phyloP scores from a whole-genome alignment of 2,329 filamentous ascomycete species.

The Penicillium sp. region DNA sequence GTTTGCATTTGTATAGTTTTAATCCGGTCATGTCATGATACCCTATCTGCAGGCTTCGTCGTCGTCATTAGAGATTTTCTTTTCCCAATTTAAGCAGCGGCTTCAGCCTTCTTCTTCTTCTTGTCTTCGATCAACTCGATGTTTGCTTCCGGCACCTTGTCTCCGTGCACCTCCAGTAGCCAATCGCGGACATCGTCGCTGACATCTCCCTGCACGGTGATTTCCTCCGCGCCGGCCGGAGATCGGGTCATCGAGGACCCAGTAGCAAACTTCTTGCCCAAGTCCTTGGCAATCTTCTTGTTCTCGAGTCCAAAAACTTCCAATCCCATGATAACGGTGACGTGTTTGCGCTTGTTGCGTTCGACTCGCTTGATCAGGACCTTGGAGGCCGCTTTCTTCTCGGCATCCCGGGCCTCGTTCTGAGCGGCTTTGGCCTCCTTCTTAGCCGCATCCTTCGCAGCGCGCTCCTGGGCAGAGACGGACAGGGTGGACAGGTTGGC shows the following conservation, averaged over 20 bases:
- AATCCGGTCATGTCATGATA: slow-evolving; percentile 26
- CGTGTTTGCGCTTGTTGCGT: slow-evolving; percentile 95
- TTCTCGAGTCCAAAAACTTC: slow-evolving; percentile 89
- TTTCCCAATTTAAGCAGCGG: not conserved
- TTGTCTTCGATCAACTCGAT: slow-evolving; percentile 94
- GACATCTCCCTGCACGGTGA: slow-evolving; percentile 95
- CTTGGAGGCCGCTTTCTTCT: slow-evolving; percentile 77
- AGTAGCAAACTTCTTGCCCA: slow-evolving; percentile 98
- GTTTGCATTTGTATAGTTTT: slow-evolving; percentile 12
- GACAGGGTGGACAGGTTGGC: slow-evolving; percentile 83
- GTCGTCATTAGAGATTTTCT: slow-evolving; percentile 11
- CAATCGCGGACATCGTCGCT: slow-evolving; percentile 94
- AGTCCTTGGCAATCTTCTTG: slow-evolving; percentile 94
- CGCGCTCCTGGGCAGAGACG: slow-evolving; percentile 87
- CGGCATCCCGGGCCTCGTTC: slow-evolving; percentile 76
- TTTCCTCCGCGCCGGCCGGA: slow-evolving; percentile 83
- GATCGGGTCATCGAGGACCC: slow-evolving; percentile 89
- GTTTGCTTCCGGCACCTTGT: slow-evolving; percentile 89
- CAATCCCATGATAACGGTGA: slow-evolving; percentile 86
- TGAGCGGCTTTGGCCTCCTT: slow-evolving; percentile 93
- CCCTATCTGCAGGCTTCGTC: slow-evolving; percentile 18
- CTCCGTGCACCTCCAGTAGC: slow-evolving; percentile 76
- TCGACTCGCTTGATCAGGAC: slow-evolving; percentile 95
- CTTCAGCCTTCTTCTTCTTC: slow-evolving; percentile 70
- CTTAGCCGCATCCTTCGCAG: slow-evolving; percentile 93